Evolutionary conservation across 2,329 filamentous ascomycete genomes (phyloP).

Genomic region (Pseudopyrenochaeta lycopersici): DNA sequence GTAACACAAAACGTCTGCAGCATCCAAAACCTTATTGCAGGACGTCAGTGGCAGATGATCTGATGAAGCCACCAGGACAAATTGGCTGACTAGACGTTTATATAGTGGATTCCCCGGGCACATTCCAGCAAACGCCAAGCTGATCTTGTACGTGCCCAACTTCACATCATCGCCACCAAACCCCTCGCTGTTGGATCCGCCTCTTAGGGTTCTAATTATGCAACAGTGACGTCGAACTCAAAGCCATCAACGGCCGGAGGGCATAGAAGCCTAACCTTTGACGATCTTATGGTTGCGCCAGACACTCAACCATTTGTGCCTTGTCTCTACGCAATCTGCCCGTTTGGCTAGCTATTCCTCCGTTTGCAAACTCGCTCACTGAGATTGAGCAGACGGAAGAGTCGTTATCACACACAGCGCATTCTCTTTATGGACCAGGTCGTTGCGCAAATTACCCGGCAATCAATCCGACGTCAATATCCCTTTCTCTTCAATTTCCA

Average conservation of each 20-base stretch:
- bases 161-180: background rate
- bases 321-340: conserved; percentile 15
- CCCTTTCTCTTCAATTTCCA: background rate
- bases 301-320: conserved; percentile 13
- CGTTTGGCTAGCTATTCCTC: background rate
- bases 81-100: conserved; percentile 27
- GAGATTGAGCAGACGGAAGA: background rate
- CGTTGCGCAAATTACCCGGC: background rate
- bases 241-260: conserved; percentile 66
- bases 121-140: conserved; percentile 77
- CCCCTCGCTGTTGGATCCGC: background rate
- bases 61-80: conserved; percentile 10
- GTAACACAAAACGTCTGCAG: conserved; percentile 5
- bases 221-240: conserved; percentile 72
- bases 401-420: background rate
- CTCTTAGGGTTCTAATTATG: conserved; percentile 17
- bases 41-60: conserved; percentile 5
- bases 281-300: conserved; percentile 5
- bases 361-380: background rate
- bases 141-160: conserved; percentile 78
- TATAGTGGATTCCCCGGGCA: conserved; percentile 77
- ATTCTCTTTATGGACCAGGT: background rate
- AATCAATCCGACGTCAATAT: background rate
- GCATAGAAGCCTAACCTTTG: conserved; percentile 35
- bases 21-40: background rate